Base-by-base conservation (phyloP, 108 stramenopile genomes). In the Skeletonema marinoi region DNA sequence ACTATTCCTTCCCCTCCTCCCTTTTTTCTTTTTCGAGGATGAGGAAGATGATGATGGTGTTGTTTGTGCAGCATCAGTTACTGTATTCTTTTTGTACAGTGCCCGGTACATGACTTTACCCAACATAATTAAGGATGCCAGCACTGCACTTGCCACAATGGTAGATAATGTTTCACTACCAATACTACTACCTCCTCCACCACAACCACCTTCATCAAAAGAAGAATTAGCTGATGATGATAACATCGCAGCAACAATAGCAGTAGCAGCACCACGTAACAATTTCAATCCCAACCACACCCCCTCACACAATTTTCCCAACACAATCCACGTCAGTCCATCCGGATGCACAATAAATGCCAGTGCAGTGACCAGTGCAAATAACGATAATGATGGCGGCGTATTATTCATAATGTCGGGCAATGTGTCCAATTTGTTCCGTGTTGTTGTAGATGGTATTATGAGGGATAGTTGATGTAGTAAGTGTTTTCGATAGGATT, bases 331-430 rank as follows among this genome's bases (percentile, higher is more conserved):
- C 19, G 90, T 92, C 30, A 83, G 44, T 19, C 90, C 90, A 75
- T 92, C 90, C 0, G 90, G 90, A 78, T 92, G 90, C 13, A 88
- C 82, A 29, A 89, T 80, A 14, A 92, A 71, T 9, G 87, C 87
- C 21, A 89, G 64, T n/a, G 84, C 39, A 4, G 90, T 89, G 1
- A 89, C 54, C 6, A 85, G 10, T n/a, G 87, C 86, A 30, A 92
- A 77, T 10, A 70, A 72, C 13, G 81, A 78, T 11, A 92, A 80
- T 9, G 80, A 83, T 19, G 88, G 88, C 14, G 87, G 86, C 4
- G 89, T 56, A 56, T 56, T 56, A 56, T 29, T 56, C 54, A 56
- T 56, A 56, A 56, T 56, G 54, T 56, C 54, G 16, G 54, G 54
- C n/a, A 56, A 10, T 25, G 16, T 25, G 78, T 84, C 87, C 85